These are phyloP conservation scores for Botrytis deweyae DNA, from an alignment of 2,329 filamentous ascomycete species.

Conservation along the genomic window DNA sequence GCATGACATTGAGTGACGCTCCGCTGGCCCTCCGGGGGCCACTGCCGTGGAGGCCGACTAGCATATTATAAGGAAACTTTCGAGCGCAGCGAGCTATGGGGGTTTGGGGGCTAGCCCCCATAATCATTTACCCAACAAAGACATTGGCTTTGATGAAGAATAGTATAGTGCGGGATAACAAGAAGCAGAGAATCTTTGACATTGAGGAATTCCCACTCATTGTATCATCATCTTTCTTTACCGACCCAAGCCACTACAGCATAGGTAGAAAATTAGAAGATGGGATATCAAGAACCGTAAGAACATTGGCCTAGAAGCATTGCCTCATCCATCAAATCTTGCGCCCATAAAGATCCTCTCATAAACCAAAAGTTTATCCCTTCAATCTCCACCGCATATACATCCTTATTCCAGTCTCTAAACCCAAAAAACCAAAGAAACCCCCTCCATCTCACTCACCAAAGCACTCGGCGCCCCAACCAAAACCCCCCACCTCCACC, in stretches of 20 bases:
- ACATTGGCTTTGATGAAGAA: not conserved
- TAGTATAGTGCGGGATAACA: not conserved
- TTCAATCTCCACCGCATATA: not conserved
- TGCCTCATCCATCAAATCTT: not conserved
- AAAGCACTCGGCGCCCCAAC: slow-evolving; percentile 60
- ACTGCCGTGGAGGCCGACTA: not conserved
- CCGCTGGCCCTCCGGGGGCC: slow-evolving; percentile 1
- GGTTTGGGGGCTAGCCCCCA: not conserved
- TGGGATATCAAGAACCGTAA: not conserved
- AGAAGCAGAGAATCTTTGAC: not conserved
- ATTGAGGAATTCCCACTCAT: not conserved
- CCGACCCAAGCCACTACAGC: not conserved
- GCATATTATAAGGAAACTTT: not conserved
- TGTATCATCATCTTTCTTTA: not conserved
- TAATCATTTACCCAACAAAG: not conserved
- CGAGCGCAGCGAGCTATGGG: not conserved
- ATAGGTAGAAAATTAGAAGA: not conserved
- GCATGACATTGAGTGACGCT: not conserved
- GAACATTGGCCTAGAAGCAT: not conserved
- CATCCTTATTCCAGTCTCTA: not conserved
- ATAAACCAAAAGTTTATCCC: not conserved
- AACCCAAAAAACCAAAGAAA: not conserved
- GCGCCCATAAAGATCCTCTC: not conserved
- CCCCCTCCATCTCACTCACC: slow-evolving; percentile 48
- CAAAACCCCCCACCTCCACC: slow-evolving; percentile 59